Evolutionary conservation across 2,329 filamentous ascomycete species (phyloP).

Genomic region (Biscogniauxia marginata): DNA sequence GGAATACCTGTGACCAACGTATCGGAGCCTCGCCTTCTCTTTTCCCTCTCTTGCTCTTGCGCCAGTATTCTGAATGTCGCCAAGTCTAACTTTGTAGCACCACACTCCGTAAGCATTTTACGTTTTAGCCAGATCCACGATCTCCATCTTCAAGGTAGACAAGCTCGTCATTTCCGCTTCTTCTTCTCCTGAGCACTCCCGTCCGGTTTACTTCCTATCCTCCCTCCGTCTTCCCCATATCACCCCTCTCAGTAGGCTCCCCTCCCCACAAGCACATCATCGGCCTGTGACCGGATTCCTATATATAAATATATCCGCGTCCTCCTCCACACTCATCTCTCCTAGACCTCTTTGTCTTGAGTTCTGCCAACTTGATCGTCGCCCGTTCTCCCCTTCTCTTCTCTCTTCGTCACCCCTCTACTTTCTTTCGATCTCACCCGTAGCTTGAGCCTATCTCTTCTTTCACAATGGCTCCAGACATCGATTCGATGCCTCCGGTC

Average conservation of each 20-base stretch:
- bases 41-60: constrained; percentile 6
- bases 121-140: constrained; percentile 21
- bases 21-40: constrained; percentile 1
- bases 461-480: constrained; percentile 62
- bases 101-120: constrained; percentile 11
- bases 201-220: constrained; percentile 2
- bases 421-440: constrained; percentile 5
- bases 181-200: constrained; percentile 7
- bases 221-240: constrained; percentile 1
- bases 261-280: neutral
- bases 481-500: constrained; percentile 67
- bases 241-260: neutral
- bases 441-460: neutral
- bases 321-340: neutral
- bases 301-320: neutral
- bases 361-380: neutral
- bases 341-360: neutral
- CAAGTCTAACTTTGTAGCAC: constrained; percentile 5
- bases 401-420: neutral
- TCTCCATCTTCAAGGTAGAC: constrained; percentile 17
- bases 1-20: neutral
- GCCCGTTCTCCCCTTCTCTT: neutral
- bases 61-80: constrained; percentile 2
- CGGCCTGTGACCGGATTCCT: neutral
- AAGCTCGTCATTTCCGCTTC: constrained; percentile 6